A percentile compares a stretch with the other conserved stretches of the same genome.
These are phyloP conservation scores for Cyberlindnera xylosilytica DNA, from an alignment of 805 yeast genomes.

Conservation along the genomic window DNA sequence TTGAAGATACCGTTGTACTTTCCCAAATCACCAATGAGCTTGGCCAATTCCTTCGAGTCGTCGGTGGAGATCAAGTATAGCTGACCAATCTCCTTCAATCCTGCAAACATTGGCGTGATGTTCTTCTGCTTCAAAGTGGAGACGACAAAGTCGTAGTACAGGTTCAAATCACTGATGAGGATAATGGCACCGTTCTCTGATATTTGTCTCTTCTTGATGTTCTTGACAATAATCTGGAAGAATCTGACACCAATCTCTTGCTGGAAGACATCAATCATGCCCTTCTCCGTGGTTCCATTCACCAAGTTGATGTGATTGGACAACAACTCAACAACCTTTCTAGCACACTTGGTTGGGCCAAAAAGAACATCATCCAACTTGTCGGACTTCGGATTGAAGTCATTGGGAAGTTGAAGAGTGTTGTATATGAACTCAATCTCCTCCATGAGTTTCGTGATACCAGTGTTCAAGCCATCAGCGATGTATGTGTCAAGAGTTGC, in stretches of 20 bases:
- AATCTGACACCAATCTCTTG: conserved; percentile 91
- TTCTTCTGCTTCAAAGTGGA: conserved; percentile 57
- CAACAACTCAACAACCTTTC: conserved; percentile 56
- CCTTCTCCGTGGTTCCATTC: conserved; percentile 80
- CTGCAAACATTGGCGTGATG: conserved; percentile 71
- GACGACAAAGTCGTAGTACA: conserved; percentile 69
- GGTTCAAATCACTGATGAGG: conserved; percentile 78
- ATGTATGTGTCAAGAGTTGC: conserved; percentile 79
- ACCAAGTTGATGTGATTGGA: conserved; percentile 70
- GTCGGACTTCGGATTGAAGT: conserved; percentile 49
- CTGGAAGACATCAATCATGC: conserved; percentile 87
- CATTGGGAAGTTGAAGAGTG: conserved; percentile 54
- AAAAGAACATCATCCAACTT: conserved; percentile 25
- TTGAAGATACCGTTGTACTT: conserved; percentile 85
- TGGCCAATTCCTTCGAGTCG: conserved; percentile 83
- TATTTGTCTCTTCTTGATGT: conserved; percentile 67
- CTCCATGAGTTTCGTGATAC: conserved; percentile 82
- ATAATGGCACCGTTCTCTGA: conserved; percentile 81
- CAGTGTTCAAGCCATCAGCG: conserved; percentile 90
- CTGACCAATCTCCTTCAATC: conserved; percentile 82
- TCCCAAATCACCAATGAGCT: conserved; percentile 75
- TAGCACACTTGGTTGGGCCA: conserved; percentile 64
- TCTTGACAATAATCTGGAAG: conserved; percentile 70
- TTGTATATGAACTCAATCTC: conserved; percentile 67
- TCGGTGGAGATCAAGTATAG: conserved; percentile 67